These are phyloP conservation scores for Helenozyma rhizophorensis DNA, from an alignment of 805 yeast species.

Conservation along the genomic window DNA sequence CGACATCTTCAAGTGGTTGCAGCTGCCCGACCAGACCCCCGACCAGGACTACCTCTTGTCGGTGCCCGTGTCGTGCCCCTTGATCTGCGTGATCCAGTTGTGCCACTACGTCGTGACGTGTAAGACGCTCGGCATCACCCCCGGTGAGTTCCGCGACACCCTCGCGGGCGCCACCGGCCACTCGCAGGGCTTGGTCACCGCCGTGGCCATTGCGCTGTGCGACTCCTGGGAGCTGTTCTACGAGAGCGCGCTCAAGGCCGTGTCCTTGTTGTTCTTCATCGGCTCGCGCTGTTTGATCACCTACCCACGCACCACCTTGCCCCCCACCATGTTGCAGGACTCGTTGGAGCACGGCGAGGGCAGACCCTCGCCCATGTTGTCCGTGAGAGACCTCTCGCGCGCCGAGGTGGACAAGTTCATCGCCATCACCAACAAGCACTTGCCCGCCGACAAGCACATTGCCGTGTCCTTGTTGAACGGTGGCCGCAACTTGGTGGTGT, in stretches of 20 bases:
- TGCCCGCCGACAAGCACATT: slow-evolving; percentile 88
- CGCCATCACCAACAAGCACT: slow-evolving; percentile 84
- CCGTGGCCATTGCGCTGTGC: slow-evolving; percentile 80
- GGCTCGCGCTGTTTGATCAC: slow-evolving; percentile 88
- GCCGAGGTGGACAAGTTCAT: slow-evolving; percentile 77
- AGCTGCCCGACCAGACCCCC: slow-evolving; percentile 81
- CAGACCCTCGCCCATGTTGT: slow-evolving; percentile 94
- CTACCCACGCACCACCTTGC: slow-evolving; percentile 90
- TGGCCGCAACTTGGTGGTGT: slow-evolving; percentile 89
- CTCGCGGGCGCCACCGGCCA: slow-evolving; percentile 82
- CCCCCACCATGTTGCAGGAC: slow-evolving; percentile 91
- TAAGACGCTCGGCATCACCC: slow-evolving; percentile 76
- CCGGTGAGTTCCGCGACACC: slow-evolving; percentile 75
- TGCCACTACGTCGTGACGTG: slow-evolving; percentile 90
- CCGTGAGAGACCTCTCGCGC: slow-evolving; percentile 80
- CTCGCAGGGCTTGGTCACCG: slow-evolving; percentile 88
- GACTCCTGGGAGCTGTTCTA: slow-evolving; percentile 83
- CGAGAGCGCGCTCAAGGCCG: slow-evolving; percentile 67
- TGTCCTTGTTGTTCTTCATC: slow-evolving; percentile 82
- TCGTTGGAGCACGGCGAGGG: slow-evolving; percentile 94
- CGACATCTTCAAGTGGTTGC: slow-evolving; percentile 84
- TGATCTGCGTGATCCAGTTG: slow-evolving; percentile 92
- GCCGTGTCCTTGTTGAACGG: slow-evolving; percentile 91
- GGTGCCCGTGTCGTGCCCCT: slow-evolving; percentile 95
- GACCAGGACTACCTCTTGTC: slow-evolving; percentile 81